Percentiles rank a stretch among this genome's conserved stretches.
Conservation (phyloP, 1,139 yeast species). For the Taiozyma sp. region DNA sequence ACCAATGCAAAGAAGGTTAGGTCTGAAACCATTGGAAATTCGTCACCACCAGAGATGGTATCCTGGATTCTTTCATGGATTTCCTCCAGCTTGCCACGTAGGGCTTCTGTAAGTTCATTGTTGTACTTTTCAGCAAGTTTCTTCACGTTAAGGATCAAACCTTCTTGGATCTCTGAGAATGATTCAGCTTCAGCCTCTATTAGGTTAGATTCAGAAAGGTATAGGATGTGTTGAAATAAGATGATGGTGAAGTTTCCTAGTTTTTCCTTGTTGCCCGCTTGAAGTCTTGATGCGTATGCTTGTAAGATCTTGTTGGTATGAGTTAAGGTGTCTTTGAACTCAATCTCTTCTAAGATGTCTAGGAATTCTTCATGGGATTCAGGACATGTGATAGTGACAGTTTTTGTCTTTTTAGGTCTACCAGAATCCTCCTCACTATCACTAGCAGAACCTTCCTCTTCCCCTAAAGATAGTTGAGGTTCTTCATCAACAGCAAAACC, state of each 20-base stretch:
- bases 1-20: conserved; percentile 63
- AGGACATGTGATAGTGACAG: conserved; percentile 46
- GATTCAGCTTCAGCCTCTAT: conserved; percentile 26
- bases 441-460: conserved; percentile 20
- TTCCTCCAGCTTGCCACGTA: conserved; percentile 41
- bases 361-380: conserved; percentile 47
- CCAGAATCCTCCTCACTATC: conserved; percentile 20
- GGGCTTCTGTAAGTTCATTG: conserved; percentile 53
- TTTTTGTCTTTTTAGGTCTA: conserved; percentile 14
- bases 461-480: conserved; percentile 17
- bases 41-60: conserved; percentile 15
- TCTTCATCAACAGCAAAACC: conserved; percentile 14
- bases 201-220: conserved; percentile 37
- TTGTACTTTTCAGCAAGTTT: conserved; percentile 63
- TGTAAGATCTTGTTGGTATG: conserved; percentile 54
- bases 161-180: conserved; percentile 34
- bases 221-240: conserved; percentile 58
- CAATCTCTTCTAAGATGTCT: conserved; percentile 32
- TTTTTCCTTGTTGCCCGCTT: conserved; percentile 77
- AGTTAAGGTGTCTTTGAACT: conserved; percentile 39
- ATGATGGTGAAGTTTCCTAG: conserved; percentile 62
- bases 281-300: conserved; percentile 69
- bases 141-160: conserved; percentile 48
- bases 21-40: conserved; percentile 44
- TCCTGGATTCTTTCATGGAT: conserved; percentile 45